A percentile compares a stretch with the other conserved stretches of the same genome.
phyloP scores from a whole-genome alignment of 2,329 filamentous ascomycete species.

The Colletotrichum horii region DNA sequence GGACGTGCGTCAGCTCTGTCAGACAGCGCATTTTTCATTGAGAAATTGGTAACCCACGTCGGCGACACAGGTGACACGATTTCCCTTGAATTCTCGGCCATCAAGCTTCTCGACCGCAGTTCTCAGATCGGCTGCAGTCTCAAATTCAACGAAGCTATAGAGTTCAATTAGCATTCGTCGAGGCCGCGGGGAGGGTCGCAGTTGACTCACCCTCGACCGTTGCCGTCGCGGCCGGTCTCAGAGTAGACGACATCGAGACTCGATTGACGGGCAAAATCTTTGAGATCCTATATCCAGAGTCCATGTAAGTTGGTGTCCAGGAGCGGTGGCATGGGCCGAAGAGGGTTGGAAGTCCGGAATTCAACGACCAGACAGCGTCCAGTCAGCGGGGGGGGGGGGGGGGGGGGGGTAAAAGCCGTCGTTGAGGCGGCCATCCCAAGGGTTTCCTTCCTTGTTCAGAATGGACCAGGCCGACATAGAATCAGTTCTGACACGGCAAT shows the following conservation, averaged over 20 bases:
- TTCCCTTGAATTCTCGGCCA: slow-evolving; percentile 89
- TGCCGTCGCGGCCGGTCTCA: slow-evolving; percentile 89
- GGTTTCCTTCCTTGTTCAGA: slow-evolving; percentile 9
- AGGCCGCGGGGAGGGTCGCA: not conserved
- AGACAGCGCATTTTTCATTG: not conserved
- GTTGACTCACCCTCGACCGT: slow-evolving; percentile 82
- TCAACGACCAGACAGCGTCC: slow-evolving; percentile 2
- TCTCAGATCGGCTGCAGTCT: slow-evolving; percentile 87
- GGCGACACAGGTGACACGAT: slow-evolving; percentile 81
- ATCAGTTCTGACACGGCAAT: slow-evolving; percentile 17
- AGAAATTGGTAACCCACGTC: slow-evolving; percentile 69
- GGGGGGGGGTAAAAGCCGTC: not conserved
- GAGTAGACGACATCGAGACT: slow-evolving; percentile 98
- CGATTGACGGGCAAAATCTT: slow-evolving; percentile 98
- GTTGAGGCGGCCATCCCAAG: slow-evolving; percentile 12
- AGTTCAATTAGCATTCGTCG: not conserved
- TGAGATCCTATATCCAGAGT: slow-evolving; percentile 91
- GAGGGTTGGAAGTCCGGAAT: slow-evolving; percentile 7
- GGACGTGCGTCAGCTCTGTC: not conserved
- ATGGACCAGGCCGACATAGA: slow-evolving; percentile 17
- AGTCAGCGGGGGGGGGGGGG: not conserved
- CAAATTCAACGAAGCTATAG: slow-evolving; percentile 92
- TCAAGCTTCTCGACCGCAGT: slow-evolving; percentile 95
- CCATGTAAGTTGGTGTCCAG: slow-evolving; percentile 73
- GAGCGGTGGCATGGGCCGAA: slow-evolving; percentile 16